phyloP scores from a whole-genome alignment of 2,329 filamentous ascomycete species.

The Trichoderma sp. region DNA sequence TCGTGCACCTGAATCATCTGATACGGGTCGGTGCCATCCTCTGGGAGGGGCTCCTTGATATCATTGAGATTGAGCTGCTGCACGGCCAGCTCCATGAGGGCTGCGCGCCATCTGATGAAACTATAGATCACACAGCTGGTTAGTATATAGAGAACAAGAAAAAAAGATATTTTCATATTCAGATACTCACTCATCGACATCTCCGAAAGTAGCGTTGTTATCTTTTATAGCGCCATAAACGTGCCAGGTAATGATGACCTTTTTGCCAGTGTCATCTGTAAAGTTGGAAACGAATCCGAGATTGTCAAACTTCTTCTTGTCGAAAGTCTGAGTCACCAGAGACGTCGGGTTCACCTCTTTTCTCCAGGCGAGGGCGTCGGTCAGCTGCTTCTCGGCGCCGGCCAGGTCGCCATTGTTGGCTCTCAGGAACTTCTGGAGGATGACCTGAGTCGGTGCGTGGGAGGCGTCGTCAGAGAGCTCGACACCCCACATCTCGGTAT shows the following conservation, averaged over 20 bases:
- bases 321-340: constrained; percentile 66
- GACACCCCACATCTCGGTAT: constrained; percentile 88
- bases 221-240: constrained; percentile 88
- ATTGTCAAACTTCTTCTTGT: constrained; percentile 71
- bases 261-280: constrained; percentile 57
- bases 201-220: constrained; percentile 80
- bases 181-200: constrained; percentile 72
- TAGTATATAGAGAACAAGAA: background rate
- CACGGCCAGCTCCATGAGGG: constrained; percentile 86
- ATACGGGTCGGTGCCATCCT: constrained; percentile 78
- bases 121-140: constrained; percentile 49
- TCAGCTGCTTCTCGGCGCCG: constrained; percentile 77
- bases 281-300: constrained; percentile 83
- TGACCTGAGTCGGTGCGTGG: constrained; percentile 76
- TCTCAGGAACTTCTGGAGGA: constrained; percentile 91
- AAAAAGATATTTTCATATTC: too few relatives aligned
- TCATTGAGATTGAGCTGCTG: constrained; percentile 70
- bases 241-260: constrained; percentile 82
- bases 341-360: constrained; percentile 73
- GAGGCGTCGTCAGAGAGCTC: constrained; percentile 56
- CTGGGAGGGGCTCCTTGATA: constrained; percentile 72
- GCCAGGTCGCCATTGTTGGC: constrained; percentile 79
- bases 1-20: constrained; percentile 94
- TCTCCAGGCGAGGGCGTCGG: constrained; percentile 80
- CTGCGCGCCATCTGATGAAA: constrained; percentile 87